A percentile compares a stretch with the other conserved stretches of the same genome.
phyloP scores from a whole-genome alignment of 805 yeast genomes.

The Candida piceae region DNA sequence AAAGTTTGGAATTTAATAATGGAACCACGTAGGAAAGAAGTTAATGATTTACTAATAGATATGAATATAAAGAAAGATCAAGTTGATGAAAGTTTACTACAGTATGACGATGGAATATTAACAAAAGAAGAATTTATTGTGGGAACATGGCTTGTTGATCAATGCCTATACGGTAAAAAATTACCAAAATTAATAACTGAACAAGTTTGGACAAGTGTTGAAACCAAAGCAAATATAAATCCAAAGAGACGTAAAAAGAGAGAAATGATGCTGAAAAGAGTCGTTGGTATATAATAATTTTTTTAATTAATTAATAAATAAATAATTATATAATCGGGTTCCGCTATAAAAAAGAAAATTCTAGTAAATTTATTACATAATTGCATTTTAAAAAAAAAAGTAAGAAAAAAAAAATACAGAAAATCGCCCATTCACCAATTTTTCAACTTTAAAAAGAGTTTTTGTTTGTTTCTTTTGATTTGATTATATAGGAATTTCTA shows the following conservation, averaged over 20 bases:
- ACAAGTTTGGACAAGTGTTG: slow-evolving; percentile 77
- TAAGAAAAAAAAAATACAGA: too few species aligned
- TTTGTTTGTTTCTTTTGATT: too few species aligned
- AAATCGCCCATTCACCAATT: too few species aligned
- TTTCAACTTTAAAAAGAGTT: too few species aligned
- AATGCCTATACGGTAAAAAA: slow-evolving; percentile 89
- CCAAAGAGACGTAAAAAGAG: slow-evolving; percentile 14
- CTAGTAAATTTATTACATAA: too few species aligned
- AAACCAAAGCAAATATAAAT: slow-evolving; percentile 25
- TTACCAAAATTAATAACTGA: slow-evolving; percentile 66
- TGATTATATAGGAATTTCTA: too few species aligned
- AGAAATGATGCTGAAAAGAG: slow-evolving; percentile 20
- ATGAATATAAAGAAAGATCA: slow-evolving; percentile 1
- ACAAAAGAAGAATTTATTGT: slow-evolving; percentile 80
- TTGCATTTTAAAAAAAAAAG: too few species aligned
- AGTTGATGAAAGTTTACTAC: slow-evolving; percentile 39
- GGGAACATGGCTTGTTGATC: slow-evolving; percentile 98
- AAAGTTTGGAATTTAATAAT: slow-evolving; percentile 76
- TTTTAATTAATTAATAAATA: too few species aligned
- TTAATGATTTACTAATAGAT: slow-evolving; percentile 2
- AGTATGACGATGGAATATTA: slow-evolving; percentile 68
- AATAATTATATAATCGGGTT: too few species aligned
- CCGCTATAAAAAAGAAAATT: too few species aligned
- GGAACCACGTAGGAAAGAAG: slow-evolving; percentile 43
- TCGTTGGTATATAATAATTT: slow-evolving; percentile 11